phyloP scores from a whole-genome alignment of 345 rosid genomes.

The Populus alba region DNA sequence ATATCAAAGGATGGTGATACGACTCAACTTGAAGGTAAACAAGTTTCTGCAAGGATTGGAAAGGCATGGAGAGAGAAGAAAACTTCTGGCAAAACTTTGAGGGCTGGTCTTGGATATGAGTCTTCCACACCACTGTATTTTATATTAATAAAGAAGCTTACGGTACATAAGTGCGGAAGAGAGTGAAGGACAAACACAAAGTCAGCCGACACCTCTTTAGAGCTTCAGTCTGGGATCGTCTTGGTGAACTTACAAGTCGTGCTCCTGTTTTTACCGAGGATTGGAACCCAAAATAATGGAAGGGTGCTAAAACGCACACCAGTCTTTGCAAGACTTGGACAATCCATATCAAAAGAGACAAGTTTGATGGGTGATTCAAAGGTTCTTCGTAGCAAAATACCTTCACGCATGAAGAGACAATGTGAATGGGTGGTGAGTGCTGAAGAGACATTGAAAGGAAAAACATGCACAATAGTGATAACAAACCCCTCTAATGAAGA shows the following conservation, averaged over 20 bases:
- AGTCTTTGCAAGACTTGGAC: background rate
- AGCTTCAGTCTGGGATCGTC: background rate
- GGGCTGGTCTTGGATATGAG: background rate
- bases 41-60: background rate
- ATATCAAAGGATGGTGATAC: background rate
- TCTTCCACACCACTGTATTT: background rate
- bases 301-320: background rate
- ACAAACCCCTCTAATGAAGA: background rate
- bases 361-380: no score
- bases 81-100: background rate
- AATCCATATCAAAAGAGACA: no score
- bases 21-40: background rate
- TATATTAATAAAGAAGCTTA: background rate
- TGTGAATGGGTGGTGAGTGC: no score
- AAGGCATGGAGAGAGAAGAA: background rate
- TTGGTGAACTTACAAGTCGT: background rate
- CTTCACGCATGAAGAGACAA: background rate
- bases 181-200: background rate
- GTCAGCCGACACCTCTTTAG: background rate
- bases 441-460: background rate
- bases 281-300: background rate
- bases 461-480: background rate
- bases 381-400: no score
- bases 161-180: background rate
- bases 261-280: no score